Conservation (phyloP, 2,329 filamentous ascomycete species). For the Pleoardoris graminearum region DNA sequence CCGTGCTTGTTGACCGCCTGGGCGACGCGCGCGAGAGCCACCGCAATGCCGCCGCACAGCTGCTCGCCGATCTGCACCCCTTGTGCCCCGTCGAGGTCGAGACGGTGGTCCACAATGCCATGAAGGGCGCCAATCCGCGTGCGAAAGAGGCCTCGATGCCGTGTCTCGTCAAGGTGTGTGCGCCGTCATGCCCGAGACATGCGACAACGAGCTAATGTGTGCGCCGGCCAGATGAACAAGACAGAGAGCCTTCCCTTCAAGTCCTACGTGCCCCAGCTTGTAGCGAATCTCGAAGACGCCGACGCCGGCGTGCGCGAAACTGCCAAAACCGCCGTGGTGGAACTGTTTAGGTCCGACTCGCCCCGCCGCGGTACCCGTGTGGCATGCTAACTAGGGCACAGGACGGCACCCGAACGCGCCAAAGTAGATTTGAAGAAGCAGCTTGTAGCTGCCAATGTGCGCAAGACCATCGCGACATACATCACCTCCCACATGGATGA, state of each 20-base stretch:
- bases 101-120: conserved; percentile 72
- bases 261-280: conserved; percentile 77
- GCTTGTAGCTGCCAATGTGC: conserved; percentile 79
- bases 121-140: conserved; percentile 78
- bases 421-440: conserved; percentile 89
- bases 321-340: conserved; percentile 81
- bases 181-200: conserved; percentile 5
- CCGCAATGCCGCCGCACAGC: conserved; percentile 71
- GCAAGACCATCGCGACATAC: conserved; percentile 80
- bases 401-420: conserved; percentile 76
- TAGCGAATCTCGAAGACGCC: conserved; percentile 86
- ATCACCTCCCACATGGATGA: conserved; percentile 77
- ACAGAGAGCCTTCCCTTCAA: conserved; percentile 80
- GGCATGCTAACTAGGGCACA: conserved; percentile 42
- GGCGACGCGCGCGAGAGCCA: conserved; percentile 88
- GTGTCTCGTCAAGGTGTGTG: conserved; percentile 74
- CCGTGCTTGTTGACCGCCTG: conserved; percentile 79
- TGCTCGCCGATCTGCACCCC: conserved; percentile 76
- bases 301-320: conserved; percentile 84
- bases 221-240: conserved; percentile 69
- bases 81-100: conserved; percentile 75
- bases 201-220: conserved; percentile 14
- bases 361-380: neutral
- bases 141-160: conserved; percentile 84
- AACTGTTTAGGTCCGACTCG: conserved; percentile 72